These are phyloP conservation scores for Cercospora canescens DNA, from an alignment of 2,329 filamentous ascomycete species.

Conservation along the genomic window DNA sequence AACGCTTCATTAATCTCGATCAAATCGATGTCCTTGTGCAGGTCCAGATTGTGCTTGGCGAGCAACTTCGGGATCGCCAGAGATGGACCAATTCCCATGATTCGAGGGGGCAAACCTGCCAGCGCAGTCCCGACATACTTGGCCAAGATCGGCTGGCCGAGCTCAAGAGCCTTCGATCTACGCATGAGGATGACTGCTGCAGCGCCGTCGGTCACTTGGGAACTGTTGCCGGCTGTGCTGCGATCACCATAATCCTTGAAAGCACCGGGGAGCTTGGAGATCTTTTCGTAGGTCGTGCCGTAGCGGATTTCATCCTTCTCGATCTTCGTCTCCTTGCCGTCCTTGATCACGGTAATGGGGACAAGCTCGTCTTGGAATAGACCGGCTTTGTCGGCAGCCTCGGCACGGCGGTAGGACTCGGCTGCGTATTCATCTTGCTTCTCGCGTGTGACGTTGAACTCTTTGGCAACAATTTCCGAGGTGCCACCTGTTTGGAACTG, in stretches of 20 bases:
- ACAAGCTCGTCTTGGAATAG: constrained; percentile 77
- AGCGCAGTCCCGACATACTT: constrained; percentile 69
- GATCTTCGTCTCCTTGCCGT: constrained; percentile 59
- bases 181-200: constrained; percentile 82
- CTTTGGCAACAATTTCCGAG: constrained; percentile 77
- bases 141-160: constrained; percentile 69
- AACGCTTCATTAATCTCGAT: constrained; percentile 93
- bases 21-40: constrained; percentile 65
- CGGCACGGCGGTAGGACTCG: constrained; percentile 70
- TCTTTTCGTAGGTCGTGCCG: constrained; percentile 68
- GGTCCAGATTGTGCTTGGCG: constrained; percentile 35
- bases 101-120: constrained; percentile 70
- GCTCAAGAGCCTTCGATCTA: constrained; percentile 70
- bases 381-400: constrained; percentile 66
- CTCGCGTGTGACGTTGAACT: constrained; percentile 69
- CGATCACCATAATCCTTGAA: constrained; percentile 72
- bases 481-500: constrained; percentile 47
- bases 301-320: constrained; percentile 63
- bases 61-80: constrained; percentile 81
- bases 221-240: constrained; percentile 76
- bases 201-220: constrained; percentile 84
- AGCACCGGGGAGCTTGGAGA: constrained; percentile 78
- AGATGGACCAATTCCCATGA: constrained; percentile 88
- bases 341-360: constrained; percentile 60
- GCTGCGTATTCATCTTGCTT: constrained; percentile 84